A percentile compares a stretch with the other conserved stretches of the same genome.
Conservation (phyloP, 2,329 filamentous ascomycete species). For the Sporothrix sp. region DNA sequence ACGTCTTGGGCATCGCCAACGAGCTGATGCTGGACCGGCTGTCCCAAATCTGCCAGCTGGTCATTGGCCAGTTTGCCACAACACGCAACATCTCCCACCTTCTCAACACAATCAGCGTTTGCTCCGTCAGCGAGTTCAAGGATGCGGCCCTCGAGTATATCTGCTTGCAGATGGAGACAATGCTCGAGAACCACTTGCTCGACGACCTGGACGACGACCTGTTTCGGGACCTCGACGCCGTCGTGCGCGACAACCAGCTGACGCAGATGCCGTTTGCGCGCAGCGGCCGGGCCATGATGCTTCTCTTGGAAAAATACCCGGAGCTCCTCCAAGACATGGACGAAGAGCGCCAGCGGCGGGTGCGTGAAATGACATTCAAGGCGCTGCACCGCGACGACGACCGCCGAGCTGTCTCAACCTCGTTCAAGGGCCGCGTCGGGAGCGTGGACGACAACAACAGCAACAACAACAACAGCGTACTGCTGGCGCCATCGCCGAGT, state of each 20-base stretch:
- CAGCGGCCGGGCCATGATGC: slow-evolving; percentile 59
- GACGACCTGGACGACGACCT: slow-evolving; percentile 79
- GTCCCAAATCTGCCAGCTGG: slow-evolving; percentile 77
- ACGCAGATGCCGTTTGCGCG: slow-evolving; percentile 66
- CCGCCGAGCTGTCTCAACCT: slow-evolving; percentile 43
- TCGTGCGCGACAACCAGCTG: slow-evolving; percentile 75
- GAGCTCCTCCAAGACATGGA: slow-evolving; percentile 55
- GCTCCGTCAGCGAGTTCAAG: slow-evolving; percentile 76
- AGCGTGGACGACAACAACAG: slow-evolving; percentile 50
- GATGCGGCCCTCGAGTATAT: slow-evolving; percentile 82
- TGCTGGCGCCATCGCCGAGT: slow-evolving; percentile 29
- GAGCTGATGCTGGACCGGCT: slow-evolving; percentile 92
- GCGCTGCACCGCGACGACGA: slow-evolving; percentile 55
- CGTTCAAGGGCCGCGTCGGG: slow-evolving; percentile 49
- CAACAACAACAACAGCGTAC: slow-evolving; percentile 21
- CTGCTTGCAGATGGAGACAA: slow-evolving; percentile 79
- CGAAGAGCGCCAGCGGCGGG: slow-evolving; percentile 57
- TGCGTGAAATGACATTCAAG: slow-evolving; percentile 68
- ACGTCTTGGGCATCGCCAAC: slow-evolving; percentile 82
- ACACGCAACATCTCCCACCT: slow-evolving; percentile 77
- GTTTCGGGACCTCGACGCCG: slow-evolving; percentile 66
- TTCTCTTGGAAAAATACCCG: slow-evolving; percentile 56
- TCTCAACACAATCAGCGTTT: slow-evolving; percentile 77
- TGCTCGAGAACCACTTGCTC: slow-evolving; percentile 82
- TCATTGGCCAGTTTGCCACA: slow-evolving; percentile 76